These are phyloP conservation scores for Clonostachys sp. DNA, from an alignment of 2,329 filamentous ascomycete genomes.

Conservation along the genomic window DNA sequence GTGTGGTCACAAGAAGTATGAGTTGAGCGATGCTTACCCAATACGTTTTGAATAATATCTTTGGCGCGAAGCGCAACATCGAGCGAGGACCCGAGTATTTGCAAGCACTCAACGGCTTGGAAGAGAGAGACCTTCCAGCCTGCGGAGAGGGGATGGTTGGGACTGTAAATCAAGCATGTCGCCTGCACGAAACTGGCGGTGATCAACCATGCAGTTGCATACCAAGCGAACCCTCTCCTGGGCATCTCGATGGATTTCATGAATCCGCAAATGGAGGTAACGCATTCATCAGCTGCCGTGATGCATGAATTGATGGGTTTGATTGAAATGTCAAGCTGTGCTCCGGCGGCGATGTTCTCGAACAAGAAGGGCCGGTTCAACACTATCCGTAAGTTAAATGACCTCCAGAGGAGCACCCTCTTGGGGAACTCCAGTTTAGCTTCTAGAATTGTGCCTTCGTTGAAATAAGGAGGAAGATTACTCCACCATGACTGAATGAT, in stretches of 20 bases:
- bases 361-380: conserved; percentile 7
- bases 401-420: conserved; percentile 7
- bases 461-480: conserved; percentile 4
- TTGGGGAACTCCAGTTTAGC: conserved; percentile 7
- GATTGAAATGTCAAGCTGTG: conserved; percentile 1
- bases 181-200: conserved; percentile 9
- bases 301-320: conserved; percentile 4
- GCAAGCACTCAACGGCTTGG: conserved; percentile 3
- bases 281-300: conserved; percentile 5
- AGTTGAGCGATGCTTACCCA: conserved; percentile 2
- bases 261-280: conserved; percentile 6
- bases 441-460: conserved; percentile 2
- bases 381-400: conserved; percentile 7
- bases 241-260: not conserved
- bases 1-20: not conserved
- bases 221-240: conserved; percentile 7
- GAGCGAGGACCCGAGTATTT: conserved; percentile 3
- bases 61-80: conserved; percentile 6
- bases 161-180: conserved; percentile 7
- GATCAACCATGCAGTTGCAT: conserved; percentile 9
- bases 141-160: conserved; percentile 4
- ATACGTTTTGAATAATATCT: conserved; percentile 5
- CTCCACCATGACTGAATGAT: conserved; percentile 3
- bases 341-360: conserved; percentile 1
- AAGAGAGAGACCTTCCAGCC: conserved; percentile 6